Conservation (phyloP, 2,329 filamentous ascomycete genomes). For the Furcasterigmium sp. region DNA sequence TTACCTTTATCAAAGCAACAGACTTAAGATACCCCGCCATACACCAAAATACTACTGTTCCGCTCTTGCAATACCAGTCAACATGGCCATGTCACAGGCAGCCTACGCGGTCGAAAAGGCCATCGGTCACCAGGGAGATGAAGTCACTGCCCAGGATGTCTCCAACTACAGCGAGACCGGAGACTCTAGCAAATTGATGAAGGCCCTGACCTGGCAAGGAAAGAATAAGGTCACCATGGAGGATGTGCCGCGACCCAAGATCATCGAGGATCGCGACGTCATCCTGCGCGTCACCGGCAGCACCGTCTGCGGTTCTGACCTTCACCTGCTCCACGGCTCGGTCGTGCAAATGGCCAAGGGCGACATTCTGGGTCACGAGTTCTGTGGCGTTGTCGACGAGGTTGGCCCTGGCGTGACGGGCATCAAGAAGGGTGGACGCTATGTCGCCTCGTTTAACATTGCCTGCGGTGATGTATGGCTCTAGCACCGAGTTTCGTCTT, state of each 20-base stretch:
- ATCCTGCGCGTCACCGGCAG: conserved; percentile 72
- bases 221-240: conserved; percentile 73
- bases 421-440: conserved; percentile 57
- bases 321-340: conserved; percentile 51
- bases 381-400: conserved; percentile 51
- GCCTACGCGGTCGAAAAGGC: conserved; percentile 62
- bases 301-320: conserved; percentile 54
- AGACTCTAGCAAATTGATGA: conserved; percentile 61
- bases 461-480: conserved; percentile 48
- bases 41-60: too few relatives aligned
- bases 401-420: conserved; percentile 50
- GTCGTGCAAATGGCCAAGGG: conserved; percentile 57
- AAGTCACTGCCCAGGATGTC: conserved; percentile 64
- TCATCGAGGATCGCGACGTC: conserved; percentile 70
- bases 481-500: too few relatives aligned
- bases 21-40: conserved; percentile 7
- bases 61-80: too few relatives aligned
- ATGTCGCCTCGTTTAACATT: conserved; percentile 85
- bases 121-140: conserved; percentile 62
- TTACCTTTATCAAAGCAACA: background rate
- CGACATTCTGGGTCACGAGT: conserved; percentile 62
- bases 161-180: conserved; percentile 47
- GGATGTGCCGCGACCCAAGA: conserved; percentile 63
- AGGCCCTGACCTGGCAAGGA: conserved; percentile 75
- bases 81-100: conserved; percentile 59